Evolutionary conservation across 2,329 filamentous ascomycete species (phyloP).

Genomic region (Fusarium sp.): DNA sequence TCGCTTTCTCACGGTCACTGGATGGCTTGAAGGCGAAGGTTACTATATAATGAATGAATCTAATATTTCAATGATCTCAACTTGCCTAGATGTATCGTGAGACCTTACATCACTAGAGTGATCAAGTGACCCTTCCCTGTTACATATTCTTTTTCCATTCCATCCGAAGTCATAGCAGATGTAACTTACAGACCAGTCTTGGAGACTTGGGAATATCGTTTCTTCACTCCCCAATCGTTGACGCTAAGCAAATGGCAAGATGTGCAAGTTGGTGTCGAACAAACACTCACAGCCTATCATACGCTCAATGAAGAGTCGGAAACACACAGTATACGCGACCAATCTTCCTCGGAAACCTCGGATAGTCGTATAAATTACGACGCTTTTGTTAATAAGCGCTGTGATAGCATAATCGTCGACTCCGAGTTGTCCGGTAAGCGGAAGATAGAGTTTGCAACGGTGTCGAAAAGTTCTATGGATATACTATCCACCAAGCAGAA

Average conservation of each 20-base stretch:
- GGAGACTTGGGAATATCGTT: conserved; percentile 19
- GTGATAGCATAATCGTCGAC: not conserved
- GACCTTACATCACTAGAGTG: no score
- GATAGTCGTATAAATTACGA: not conserved
- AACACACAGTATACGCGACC: not conserved
- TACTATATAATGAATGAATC: not conserved
- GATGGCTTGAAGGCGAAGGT: not conserved
- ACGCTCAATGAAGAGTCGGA: not conserved
- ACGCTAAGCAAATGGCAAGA: no score
- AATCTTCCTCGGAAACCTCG: not conserved
- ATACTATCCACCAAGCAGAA: conserved; percentile 9
- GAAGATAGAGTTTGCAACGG: conserved; percentile 19
- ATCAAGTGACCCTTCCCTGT: not conserved
- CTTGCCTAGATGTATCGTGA: not conserved
- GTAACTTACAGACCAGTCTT: not conserved
- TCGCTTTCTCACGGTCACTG: conserved; percentile 1
- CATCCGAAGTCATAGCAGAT: conserved; percentile 8
- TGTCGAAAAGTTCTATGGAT: not conserved
- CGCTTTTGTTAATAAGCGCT: not conserved
- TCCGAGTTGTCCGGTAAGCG: conserved; percentile 8
- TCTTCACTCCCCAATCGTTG: conserved; percentile 29
- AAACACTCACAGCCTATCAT: not conserved
- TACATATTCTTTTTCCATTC: not conserved
- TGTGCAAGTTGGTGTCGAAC: not conserved
- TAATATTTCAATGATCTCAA: not conserved